Conservation (phyloP, 257 asterid genomes). For the Nicotiana noctiflora region DNA sequence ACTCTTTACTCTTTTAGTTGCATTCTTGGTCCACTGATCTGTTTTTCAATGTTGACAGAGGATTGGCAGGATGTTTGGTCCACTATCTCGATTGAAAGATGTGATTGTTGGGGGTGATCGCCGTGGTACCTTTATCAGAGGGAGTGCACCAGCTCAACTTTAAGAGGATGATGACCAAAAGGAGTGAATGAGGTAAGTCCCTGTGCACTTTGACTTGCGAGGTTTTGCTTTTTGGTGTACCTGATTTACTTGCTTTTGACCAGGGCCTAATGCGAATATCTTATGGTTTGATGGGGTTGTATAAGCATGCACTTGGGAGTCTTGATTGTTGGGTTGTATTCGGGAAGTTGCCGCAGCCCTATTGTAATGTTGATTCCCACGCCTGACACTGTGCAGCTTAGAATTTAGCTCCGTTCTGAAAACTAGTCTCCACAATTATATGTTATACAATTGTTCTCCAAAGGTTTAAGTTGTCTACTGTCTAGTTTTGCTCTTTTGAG, state of each 20-base stretch:
- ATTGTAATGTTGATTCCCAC: neutral
- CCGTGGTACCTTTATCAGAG: constrained; percentile 22
- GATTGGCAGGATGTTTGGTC: constrained; percentile 29
- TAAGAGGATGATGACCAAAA: constrained; percentile 16
- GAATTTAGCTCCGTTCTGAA: neutral
- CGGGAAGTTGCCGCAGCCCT: neutral
- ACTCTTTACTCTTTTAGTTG: neutral
- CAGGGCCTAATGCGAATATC: neutral
- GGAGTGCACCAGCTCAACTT: constrained; percentile 22
- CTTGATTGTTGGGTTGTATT: neutral
- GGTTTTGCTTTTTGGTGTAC: neutral
- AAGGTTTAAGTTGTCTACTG: neutral
- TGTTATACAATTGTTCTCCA: neutral
- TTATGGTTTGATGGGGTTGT: neutral
- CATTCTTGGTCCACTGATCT: neutral
- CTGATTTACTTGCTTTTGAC: neutral
- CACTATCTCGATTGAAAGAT: constrained; percentile 33
- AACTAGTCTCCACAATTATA: neutral
- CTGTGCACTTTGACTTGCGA: neutral
- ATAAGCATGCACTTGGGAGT: neutral
- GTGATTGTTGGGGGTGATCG: constrained; percentile 24
- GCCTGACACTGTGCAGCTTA: neutral
- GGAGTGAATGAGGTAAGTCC: neutral
- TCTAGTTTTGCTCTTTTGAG: neutral
- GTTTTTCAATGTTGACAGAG: constrained; percentile 21